These are phyloP conservation scores for Osmanthus fragrans DNA, from an alignment of 257 asterid species.

Conservation along the genomic window DNA sequence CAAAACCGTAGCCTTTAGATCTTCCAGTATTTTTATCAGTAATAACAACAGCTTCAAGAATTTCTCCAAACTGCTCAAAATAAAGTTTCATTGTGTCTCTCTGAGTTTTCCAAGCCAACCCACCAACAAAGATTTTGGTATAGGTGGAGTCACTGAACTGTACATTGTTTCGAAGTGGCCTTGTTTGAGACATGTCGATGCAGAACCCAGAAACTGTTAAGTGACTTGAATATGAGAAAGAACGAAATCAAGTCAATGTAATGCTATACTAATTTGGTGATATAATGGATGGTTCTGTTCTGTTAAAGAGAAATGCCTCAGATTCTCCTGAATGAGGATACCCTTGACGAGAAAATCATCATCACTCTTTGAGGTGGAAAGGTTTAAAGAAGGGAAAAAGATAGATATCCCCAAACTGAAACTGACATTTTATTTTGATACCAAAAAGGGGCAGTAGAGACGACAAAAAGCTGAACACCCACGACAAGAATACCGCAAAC, in stretches of 20 bases:
- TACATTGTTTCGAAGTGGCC: not conserved
- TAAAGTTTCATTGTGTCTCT: constrained; percentile 84
- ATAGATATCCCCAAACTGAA: too few species aligned
- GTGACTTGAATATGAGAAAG: not conserved
- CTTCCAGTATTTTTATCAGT: too few species aligned
- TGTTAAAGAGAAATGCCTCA: too few species aligned
- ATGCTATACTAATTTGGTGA: not conserved
- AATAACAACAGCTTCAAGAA: constrained; percentile 29
- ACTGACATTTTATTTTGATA: too few species aligned
- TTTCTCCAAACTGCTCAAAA: constrained; percentile 93
- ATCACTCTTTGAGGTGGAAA: too few species aligned
- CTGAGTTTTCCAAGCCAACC: constrained; percentile 96
- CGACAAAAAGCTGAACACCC: too few species aligned
- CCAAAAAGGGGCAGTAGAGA: too few species aligned
- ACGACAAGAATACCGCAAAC: too few species aligned
- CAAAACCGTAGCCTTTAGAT: too few species aligned
- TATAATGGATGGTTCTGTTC: too few species aligned
- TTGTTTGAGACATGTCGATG: not conserved
- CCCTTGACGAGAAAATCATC: not conserved
- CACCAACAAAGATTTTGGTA: constrained; percentile 91
- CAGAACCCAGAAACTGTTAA: not conserved
- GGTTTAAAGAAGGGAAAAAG: too few species aligned
- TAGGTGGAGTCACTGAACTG: too few species aligned
- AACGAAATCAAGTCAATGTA: not conserved
- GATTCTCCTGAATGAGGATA: not conserved